A percentile compares a stretch with the other conserved stretches of the same genome.
phyloP scores from a whole-genome alignment of 2,329 filamentous ascomycete genomes.

The Penicillium italicum region DNA sequence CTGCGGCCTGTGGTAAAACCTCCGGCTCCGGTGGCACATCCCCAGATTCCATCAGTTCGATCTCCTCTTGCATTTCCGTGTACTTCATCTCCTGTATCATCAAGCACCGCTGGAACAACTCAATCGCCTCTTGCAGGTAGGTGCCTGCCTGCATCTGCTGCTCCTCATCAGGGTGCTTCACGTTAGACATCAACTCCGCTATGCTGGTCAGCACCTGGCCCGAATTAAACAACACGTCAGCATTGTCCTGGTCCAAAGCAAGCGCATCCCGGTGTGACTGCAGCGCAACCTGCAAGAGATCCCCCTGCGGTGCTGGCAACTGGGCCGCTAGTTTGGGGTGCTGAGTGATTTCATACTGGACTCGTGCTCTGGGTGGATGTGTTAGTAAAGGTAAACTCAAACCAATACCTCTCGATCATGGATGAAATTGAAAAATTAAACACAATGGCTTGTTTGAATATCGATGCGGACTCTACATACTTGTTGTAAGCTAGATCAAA shows the following conservation, averaged over 20 bases:
- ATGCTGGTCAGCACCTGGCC: slow-evolving; percentile 66
- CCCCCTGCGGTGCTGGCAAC: slow-evolving; percentile 52
- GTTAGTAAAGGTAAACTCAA: slow-evolving; percentile 1
- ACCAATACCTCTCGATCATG: neutral
- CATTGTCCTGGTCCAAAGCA: slow-evolving; percentile 57
- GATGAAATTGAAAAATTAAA: neutral
- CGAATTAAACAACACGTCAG: slow-evolving; percentile 68
- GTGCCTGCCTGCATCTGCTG: slow-evolving; percentile 48
- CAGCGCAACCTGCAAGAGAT: slow-evolving; percentile 59
- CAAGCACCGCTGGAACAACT: slow-evolving; percentile 58
- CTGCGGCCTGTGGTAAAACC: slow-evolving; percentile 1
- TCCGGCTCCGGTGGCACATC: slow-evolving; percentile 14
- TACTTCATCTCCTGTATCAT: slow-evolving; percentile 51
- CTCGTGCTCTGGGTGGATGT: slow-evolving; percentile 53
- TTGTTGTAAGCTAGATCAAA: slow-evolving; percentile 76
- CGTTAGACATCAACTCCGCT: slow-evolving; percentile 57
- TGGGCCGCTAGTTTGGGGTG: slow-evolving; percentile 60
- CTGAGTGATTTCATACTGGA: slow-evolving; percentile 67
- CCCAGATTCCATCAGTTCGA: slow-evolving; percentile 37
- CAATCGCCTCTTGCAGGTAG: slow-evolving; percentile 58
- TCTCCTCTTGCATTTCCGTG: slow-evolving; percentile 45
- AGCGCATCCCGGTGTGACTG: slow-evolving; percentile 62
- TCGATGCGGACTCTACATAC: slow-evolving; percentile 39
- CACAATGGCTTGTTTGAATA: neutral
- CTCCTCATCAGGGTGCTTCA: slow-evolving; percentile 45